Conservation (phyloP, 129 eudicot species). For the Kitagawia praeruptora region DNA sequence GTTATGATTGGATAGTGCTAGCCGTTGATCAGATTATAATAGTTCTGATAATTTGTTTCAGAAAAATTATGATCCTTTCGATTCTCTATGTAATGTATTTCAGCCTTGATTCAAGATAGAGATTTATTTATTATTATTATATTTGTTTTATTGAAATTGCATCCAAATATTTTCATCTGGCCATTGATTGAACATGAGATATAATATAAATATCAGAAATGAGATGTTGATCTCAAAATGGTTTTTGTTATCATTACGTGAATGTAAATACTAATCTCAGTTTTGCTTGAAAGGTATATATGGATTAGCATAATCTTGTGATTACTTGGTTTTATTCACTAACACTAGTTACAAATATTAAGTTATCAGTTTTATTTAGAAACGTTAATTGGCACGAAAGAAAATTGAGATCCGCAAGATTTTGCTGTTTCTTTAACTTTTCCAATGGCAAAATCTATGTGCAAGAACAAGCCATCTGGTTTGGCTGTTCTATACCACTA, state of each 20-base stretch:
- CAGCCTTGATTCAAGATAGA: background rate
- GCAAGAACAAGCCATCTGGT: background rate
- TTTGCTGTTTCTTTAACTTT: background rate
- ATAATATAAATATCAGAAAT: background rate
- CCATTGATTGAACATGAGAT: background rate
- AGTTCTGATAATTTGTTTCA: background rate
- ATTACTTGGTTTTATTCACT: background rate
- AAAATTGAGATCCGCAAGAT: background rate
- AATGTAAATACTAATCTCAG: background rate
- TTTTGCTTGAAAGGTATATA: background rate
- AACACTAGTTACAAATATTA: background rate
- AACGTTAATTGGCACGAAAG: background rate
- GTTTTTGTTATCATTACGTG: background rate
- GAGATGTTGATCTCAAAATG: background rate
- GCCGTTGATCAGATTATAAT: background rate
- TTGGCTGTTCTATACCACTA: background rate
- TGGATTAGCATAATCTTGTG: background rate
- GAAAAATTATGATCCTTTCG: background rate
- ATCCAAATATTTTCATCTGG: background rate
- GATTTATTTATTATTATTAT: background rate
- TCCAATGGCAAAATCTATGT: background rate
- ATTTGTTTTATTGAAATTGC: background rate
- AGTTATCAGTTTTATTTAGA: background rate
- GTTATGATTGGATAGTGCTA: background rate
- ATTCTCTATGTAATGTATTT: background rate